Conservation (phyloP, 1,284 basidiomycete genomes). For the Kalmanozyma brasiliensis region DNA sequence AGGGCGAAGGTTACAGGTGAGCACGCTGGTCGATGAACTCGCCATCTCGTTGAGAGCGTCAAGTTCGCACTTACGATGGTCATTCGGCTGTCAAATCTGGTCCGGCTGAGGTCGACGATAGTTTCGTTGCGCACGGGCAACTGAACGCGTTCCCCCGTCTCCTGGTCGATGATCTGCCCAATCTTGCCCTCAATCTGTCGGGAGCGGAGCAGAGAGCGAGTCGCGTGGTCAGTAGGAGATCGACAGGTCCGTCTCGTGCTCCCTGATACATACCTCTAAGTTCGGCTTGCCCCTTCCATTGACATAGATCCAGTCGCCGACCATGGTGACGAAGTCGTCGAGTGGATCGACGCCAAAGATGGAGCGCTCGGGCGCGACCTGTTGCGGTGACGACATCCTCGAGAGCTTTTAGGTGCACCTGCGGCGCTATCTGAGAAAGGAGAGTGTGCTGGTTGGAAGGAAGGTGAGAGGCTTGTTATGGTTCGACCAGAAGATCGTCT, state of each 20-base stretch:
- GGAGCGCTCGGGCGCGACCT: conserved; percentile 75
- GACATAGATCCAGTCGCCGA: conserved; percentile 84
- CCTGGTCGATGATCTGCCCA: conserved; percentile 78
- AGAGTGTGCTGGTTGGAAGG: not conserved
- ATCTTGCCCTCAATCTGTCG: conserved; percentile 90
- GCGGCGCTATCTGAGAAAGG: no score
- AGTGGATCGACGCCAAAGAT: conserved; percentile 91
- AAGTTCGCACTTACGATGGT: conserved; percentile 74
- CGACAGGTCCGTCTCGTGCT: no score
- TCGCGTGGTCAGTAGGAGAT: not conserved
- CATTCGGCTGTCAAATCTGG: conserved; percentile 90
- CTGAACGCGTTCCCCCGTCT: conserved; percentile 72
- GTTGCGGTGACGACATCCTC: conserved; percentile 28
- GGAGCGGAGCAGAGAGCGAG: conserved; percentile 65
- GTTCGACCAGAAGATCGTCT: not conserved
- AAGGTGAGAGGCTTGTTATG: not conserved
- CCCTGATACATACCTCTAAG: conserved; percentile 70
- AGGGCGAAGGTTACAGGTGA: conserved; percentile 1
- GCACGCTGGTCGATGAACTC: no score
- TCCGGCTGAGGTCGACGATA: conserved; percentile 70
- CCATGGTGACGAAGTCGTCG: conserved; percentile 90
- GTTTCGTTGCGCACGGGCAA: conserved; percentile 86
- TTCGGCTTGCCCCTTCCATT: conserved; percentile 68
- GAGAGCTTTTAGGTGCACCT: not conserved
- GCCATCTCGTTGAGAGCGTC: no score